These are phyloP conservation scores for Actinomortierella ambigua DNA, from an alignment of 371 early-diverging fungal species.

Conservation along the genomic window DNA sequence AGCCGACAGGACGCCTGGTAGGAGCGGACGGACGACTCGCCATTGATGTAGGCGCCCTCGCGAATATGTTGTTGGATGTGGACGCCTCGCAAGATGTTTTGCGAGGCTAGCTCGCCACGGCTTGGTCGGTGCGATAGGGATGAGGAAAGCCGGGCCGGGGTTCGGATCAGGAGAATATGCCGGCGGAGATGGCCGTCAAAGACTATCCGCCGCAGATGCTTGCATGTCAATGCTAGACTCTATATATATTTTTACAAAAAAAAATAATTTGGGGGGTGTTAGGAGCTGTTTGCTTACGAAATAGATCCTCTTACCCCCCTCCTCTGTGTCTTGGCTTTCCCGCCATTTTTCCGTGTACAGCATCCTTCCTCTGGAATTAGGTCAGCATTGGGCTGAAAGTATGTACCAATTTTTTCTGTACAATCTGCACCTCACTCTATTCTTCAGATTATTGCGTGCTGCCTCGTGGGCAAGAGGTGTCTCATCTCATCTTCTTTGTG, in stretches of 20 bases:
- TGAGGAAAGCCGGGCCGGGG: conserved; percentile 25
- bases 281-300: no score
- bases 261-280: no score
- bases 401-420: no score
- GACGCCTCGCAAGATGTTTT: conserved; percentile 31
- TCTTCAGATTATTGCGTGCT: no score
- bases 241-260: conserved; percentile 1
- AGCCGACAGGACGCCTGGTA: conserved; percentile 22
- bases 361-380: no score
- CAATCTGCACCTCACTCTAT: no score
- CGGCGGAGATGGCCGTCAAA: conserved; percentile 33
- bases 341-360: no score
- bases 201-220: conserved; percentile 15
- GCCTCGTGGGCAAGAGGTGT: no score
- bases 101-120: conserved; percentile 16
- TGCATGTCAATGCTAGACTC: conserved; percentile 23
- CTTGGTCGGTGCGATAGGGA: conserved; percentile 22
- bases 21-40: conserved; percentile 18
- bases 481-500: no score
- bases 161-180: conserved; percentile 34
- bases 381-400: no score
- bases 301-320: no score
- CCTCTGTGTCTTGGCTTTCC: no score
- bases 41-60: conserved; percentile 26
- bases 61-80: conserved; percentile 27